Evolutionary conservation across 768 basidiomycete genomes (phyloP).

Genomic region (Lentinula edodes): DNA sequence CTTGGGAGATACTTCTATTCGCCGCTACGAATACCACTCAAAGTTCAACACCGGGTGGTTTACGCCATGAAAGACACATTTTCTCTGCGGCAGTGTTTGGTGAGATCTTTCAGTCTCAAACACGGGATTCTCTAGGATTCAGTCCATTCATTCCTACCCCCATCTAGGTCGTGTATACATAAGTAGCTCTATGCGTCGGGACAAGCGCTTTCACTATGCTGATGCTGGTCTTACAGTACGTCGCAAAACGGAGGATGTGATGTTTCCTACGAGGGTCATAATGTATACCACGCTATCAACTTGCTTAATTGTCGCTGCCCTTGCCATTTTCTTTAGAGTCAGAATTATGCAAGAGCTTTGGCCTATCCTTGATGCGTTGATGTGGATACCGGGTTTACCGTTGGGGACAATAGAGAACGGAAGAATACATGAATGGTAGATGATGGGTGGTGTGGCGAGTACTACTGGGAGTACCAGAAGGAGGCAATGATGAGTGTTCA

Average conservation of each 20-base stretch:
- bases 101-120: constrained; percentile 17
- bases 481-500: neutral
- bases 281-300: constrained; percentile 13
- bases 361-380: constrained; percentile 20
- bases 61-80: constrained; percentile 17
- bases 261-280: constrained; percentile 16
- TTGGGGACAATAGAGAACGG: constrained; percentile 23
- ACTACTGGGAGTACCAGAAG: constrained; percentile 13
- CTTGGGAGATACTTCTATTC: constrained; percentile 19
- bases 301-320: constrained; percentile 13
- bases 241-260: constrained; percentile 10
- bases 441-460: constrained; percentile 22
- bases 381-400: constrained; percentile 19
- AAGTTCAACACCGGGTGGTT: constrained; percentile 14
- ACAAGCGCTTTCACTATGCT: constrained; percentile 9
- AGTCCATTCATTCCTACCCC: constrained; percentile 12
- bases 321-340: constrained; percentile 13
- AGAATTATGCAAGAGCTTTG: constrained; percentile 11
- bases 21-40: constrained; percentile 18
- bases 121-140: constrained; percentile 18
- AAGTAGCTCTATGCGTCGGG: constrained; percentile 4
- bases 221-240: constrained; percentile 12
- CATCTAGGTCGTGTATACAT: constrained; percentile 18
- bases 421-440: constrained; percentile 20
- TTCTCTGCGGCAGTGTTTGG: constrained; percentile 20